Evolutionary conservation across 495 filamentous ascomycete species (phyloP), one percentile per base, ranked within the genome.

Genomic region (Emericellopsis terricola): DNA sequence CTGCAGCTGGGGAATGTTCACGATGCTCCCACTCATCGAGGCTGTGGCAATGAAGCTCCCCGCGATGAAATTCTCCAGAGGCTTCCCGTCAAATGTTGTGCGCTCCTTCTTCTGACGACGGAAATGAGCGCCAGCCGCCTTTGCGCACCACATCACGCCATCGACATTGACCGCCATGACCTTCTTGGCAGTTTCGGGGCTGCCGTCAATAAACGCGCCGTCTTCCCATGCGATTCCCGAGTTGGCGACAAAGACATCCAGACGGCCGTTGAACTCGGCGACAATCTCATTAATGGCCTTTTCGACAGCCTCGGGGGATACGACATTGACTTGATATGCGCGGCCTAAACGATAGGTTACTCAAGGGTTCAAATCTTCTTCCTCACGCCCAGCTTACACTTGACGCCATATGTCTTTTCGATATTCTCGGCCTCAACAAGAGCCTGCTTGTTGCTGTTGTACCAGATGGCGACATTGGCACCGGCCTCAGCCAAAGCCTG

Each of bases 381-480:
- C 9, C 11, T 26, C 16, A 35, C 21, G 10, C 13, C 29, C 17
- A 11, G 46, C 56, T 42, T 51, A 87, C 83, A 76, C 53, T 77
- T 77, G 30, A 93, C 81, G n/a, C 79, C 78, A 43, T 76, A 89
- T 26, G 66, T 67, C 44, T 71, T 56, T 44, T 75, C 78, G 36
- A 91, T 78, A 31, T 78, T 72, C 14, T 62, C 63, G 2, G 85
- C 84, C n/a, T 71, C 60, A 29, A 76, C 67, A 27, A 73, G 38
- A 6, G 76, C 74, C 41, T 78, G 73, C 45, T 68, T 64, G 56
- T 89, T 85, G 50, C 62, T 70, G 47, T 83, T 82, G 45, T 84
- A 92, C 76, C 79, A 87, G 19, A 93, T 71, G 3, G 79, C 83
- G 28, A 92, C 78, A 41, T 93, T 83, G 23, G 84, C 82, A 24